Conservation (phyloP, 2,329 filamentous ascomycete genomes). For the Coleophoma cylindrospora region DNA sequence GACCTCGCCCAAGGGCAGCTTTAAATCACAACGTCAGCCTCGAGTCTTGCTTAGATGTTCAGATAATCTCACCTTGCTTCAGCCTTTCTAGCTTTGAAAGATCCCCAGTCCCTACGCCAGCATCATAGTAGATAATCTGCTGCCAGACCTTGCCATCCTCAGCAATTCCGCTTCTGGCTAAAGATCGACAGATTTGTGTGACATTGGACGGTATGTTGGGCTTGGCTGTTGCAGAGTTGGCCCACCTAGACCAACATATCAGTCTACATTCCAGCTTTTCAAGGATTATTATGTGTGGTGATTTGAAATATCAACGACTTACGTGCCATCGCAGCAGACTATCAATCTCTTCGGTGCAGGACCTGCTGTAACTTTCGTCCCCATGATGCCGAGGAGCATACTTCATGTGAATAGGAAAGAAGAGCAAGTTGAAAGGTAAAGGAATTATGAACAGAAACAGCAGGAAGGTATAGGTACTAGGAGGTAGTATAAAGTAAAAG, state of each 20-base stretch:
- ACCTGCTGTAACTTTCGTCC: not conserved
- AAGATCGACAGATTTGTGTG: not conserved
- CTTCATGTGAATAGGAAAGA: not conserved
- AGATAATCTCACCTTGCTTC: not conserved
- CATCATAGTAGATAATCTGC: slow-evolving; percentile 1
- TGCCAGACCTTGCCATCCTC: not conserved
- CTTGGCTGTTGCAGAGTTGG: not conserved
- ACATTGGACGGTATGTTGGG: not conserved
- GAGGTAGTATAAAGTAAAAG: too few species aligned
- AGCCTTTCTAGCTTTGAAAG: not conserved
- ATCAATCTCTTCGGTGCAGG: not conserved
- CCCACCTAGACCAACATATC: not conserved
- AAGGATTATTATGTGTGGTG: not conserved
- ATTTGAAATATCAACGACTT: not conserved
- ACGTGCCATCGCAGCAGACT: not conserved
- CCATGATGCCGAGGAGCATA: not conserved
- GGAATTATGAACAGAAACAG: too few species aligned
- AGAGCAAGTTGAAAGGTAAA: not conserved
- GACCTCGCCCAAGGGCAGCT: not conserved
- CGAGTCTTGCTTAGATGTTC: too few species aligned
- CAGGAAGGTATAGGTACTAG: too few species aligned
- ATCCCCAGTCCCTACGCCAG: not conserved
- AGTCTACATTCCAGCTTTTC: not conserved
- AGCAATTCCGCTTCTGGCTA: not conserved
- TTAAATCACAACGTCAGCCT: not conserved